Conservation (phyloP, 169 alveolate genomes). For the Perkinsus chesapeaki region DNA sequence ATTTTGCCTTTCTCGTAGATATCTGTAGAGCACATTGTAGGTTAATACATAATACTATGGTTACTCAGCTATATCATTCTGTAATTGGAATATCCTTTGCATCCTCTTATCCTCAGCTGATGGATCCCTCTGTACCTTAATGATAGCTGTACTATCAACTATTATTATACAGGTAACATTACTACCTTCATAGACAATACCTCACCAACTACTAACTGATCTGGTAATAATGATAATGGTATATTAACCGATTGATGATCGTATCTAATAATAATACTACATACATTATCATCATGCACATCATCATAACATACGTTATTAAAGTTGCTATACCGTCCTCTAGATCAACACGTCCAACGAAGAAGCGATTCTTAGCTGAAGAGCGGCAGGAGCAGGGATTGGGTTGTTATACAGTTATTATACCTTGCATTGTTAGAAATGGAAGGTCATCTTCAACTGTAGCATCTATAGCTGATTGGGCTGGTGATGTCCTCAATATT, state of each 20-base stretch:
- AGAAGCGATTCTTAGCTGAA: not conserved
- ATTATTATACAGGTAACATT: not conserved
- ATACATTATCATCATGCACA: not conserved
- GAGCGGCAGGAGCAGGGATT: not conserved
- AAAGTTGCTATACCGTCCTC: not conserved
- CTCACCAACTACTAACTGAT: not conserved
- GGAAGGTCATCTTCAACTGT: not conserved
- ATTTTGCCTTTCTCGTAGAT: not conserved
- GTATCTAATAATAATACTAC: not conserved
- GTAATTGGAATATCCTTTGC: not conserved
- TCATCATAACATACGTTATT: not conserved
- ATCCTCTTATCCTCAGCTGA: not conserved
- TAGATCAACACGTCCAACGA: not conserved
- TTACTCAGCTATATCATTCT: not conserved
- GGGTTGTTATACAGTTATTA: not conserved
- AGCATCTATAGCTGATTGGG: not conserved
- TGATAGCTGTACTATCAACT: not conserved
- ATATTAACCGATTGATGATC: not conserved
- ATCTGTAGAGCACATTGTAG: not conserved
- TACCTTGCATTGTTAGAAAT: not conserved
- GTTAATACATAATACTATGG: not conserved
- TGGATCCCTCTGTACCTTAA: not conserved
- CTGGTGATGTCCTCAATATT: not conserved
- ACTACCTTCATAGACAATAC: not conserved
- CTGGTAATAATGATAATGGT: not conserved